A percentile compares a stretch with the other conserved stretches of the same genome.
Evolutionary conservation across 768 basidiomycete genomes (phyloP).

Genomic region (Cubamyces sp.): DNA sequence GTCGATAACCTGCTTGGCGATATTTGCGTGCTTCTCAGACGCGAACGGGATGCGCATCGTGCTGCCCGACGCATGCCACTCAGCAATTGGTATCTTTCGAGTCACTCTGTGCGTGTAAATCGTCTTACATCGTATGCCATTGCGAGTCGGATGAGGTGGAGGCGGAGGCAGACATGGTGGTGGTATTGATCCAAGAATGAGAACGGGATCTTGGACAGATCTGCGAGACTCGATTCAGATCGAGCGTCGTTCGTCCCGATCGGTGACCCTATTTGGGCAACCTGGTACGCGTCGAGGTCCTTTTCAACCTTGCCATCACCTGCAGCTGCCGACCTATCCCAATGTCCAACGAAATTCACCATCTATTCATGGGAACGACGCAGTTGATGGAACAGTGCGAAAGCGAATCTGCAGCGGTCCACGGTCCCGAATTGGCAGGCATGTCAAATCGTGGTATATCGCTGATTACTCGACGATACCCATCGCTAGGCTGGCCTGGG

Average conservation of each 20-base stretch:
- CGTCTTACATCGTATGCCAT: conserved; percentile 62
- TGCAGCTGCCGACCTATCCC: too few relatives aligned
- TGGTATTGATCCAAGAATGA: conserved; percentile 12
- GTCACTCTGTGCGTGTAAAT: not conserved
- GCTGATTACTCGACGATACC: too few relatives aligned
- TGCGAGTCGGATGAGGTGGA: conserved; percentile 27
- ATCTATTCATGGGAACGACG: too few relatives aligned
- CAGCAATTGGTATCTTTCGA: not conserved
- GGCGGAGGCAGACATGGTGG: conserved; percentile 31
- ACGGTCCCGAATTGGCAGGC: too few relatives aligned
- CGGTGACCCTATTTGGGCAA: too few relatives aligned
- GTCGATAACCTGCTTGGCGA: conserved; percentile 82
- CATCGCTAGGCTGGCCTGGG: too few relatives aligned
- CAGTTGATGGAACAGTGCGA: too few relatives aligned
- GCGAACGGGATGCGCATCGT: conserved; percentile 80
- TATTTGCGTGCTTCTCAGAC: conserved; percentile 71
- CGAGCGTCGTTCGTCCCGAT: not conserved
- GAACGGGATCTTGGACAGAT: not conserved
- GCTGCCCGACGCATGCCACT: conserved; percentile 36
- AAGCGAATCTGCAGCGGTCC: too few relatives aligned
- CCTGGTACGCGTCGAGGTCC: too few relatives aligned
- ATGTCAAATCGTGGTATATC: too few relatives aligned
- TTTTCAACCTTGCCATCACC: too few relatives aligned
- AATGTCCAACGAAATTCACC: too few relatives aligned
- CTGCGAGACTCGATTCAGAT: not conserved